Evolutionary conservation across 2,329 filamentous ascomycete genomes (phyloP).

Genomic region (Colletotrichum tabaci): DNA sequence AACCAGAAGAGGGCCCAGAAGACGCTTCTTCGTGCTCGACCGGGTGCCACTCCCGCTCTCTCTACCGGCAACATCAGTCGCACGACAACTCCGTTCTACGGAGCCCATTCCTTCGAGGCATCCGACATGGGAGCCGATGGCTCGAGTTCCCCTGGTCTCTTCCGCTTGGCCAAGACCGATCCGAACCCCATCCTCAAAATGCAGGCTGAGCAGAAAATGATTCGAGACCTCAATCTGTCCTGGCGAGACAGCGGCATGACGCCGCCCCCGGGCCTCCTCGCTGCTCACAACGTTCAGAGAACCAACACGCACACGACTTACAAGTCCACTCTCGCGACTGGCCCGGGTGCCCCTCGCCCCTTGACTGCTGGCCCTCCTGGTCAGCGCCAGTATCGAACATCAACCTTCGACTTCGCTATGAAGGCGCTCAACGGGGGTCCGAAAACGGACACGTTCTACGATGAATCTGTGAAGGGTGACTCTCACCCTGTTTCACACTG

Average conservation of each 20-base stretch:
- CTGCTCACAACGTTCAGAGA: conserved; percentile 8
- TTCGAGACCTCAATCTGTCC: conserved; percentile 22
- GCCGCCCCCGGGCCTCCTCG: conserved; percentile 19
- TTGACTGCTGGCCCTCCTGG: conserved; percentile 70
- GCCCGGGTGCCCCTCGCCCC: conserved; percentile 63
- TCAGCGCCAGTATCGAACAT: conserved; percentile 64
- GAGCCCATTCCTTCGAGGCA: conserved; percentile 1
- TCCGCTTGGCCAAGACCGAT: conserved; percentile 21
- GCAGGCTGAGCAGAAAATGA: conserved; percentile 7
- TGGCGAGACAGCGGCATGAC: conserved; percentile 28
- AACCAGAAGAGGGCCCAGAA: conserved; percentile 67
- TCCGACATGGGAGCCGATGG: conserved; percentile 16
- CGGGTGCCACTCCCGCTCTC: conserved; percentile 34
- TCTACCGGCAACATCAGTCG: conserved; percentile 43
- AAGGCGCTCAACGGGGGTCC: conserved; percentile 51
- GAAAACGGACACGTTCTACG: conserved; percentile 45
- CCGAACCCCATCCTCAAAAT: conserved; percentile 11
- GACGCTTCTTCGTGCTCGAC: conserved; percentile 54
- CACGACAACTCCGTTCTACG: conserved; percentile 30
- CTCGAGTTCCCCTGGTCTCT: conserved; percentile 23
- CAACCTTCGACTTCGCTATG: conserved; percentile 57
- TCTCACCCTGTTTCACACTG: conserved; percentile 45
- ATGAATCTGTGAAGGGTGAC: conserved; percentile 44
- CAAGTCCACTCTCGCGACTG: conserved; percentile 48
- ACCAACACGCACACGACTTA: conserved; percentile 39